Evolutionary conservation across 257 asterid genomes (phyloP).

Genomic region (Fraxinus americana): DNA sequence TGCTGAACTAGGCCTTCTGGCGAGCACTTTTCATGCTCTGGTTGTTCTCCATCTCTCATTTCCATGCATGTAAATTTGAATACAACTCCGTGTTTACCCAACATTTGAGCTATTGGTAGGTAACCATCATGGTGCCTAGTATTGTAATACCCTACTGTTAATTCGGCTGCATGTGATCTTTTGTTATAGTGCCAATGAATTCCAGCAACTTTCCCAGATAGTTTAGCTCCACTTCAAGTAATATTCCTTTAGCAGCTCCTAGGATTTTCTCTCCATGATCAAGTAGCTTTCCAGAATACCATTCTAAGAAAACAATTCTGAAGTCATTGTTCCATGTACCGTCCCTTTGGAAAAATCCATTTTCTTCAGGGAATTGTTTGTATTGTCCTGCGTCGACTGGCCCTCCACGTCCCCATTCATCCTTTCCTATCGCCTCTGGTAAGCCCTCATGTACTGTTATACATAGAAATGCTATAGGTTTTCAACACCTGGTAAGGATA

Average conservation of each 20-base stretch:
- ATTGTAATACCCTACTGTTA: slow-evolving; percentile 87
- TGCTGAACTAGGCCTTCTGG: slow-evolving; percentile 85
- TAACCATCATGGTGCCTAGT: slow-evolving; percentile 75
- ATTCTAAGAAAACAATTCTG: slow-evolving; percentile 72
- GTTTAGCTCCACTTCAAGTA: slow-evolving; percentile 62
- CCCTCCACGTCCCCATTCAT: slow-evolving; percentile 74
- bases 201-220: slow-evolving; percentile 86
- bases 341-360: slow-evolving; percentile 67
- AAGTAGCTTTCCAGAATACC: slow-evolving; percentile 76
- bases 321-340: slow-evolving; percentile 82
- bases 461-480: not conserved
- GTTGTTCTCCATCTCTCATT: slow-evolving; percentile 85
- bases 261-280: slow-evolving; percentile 82
- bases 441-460: slow-evolving; percentile 84
- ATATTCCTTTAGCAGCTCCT: slow-evolving; percentile 60
- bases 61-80: slow-evolving; percentile 91
- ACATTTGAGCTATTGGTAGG: slow-evolving; percentile 76
- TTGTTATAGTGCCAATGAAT: slow-evolving; percentile 88
- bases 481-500: not conserved
- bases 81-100: slow-evolving; percentile 61
- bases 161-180: slow-evolving; percentile 90
- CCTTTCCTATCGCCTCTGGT: slow-evolving; percentile 58
- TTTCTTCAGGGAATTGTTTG: slow-evolving; percentile 79
- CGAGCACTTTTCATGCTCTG: slow-evolving; percentile 61
- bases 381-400: slow-evolving; percentile 84